Evolutionary conservation across 768 basidiomycete species (phyloP).

Genomic region (Hericium rajendrae): DNA sequence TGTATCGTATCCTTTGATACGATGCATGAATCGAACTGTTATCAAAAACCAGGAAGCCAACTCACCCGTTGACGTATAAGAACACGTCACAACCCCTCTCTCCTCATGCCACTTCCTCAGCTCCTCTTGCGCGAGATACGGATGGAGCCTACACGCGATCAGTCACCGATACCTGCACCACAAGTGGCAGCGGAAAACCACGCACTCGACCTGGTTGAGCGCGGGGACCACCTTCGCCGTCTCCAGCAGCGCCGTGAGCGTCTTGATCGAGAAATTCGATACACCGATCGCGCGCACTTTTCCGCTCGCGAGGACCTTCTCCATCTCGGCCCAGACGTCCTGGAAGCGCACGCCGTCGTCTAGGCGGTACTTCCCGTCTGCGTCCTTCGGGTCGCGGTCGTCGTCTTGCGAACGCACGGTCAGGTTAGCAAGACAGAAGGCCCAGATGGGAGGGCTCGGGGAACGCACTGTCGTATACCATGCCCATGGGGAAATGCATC

Average conservation of each 20-base stretch:
- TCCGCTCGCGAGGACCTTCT: constrained; percentile 55
- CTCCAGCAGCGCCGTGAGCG: constrained; percentile 26
- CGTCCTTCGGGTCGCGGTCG: constrained; percentile 44
- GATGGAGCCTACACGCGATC: constrained; percentile 29
- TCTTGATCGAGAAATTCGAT: constrained; percentile 48
- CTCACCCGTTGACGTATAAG: constrained; percentile 40
- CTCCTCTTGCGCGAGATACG: constrained; percentile 40
- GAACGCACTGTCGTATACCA: background rate
- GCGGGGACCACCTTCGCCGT: constrained; percentile 33
- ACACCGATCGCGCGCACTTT: constrained; percentile 49
- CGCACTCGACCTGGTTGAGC: constrained; percentile 40
- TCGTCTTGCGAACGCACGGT: constrained; percentile 14
- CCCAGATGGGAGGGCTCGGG: background rate
- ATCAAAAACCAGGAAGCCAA: background rate
- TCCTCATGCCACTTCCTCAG: constrained; percentile 36
- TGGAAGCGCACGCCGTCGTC: constrained; percentile 54
- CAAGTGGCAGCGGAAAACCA: background rate
- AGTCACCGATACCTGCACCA: background rate
- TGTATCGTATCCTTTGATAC: constrained; percentile 1
- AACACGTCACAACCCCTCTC: constrained; percentile 40
- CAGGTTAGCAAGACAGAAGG: background rate
- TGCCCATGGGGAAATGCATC: background rate
- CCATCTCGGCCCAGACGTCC: constrained; percentile 83
- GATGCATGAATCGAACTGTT: background rate
- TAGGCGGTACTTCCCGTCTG: constrained; percentile 57